Evolutionary conservation across 768 basidiomycete genomes (phyloP), one percentile per base, ranked within the genome.

Genomic region (Amanita muscaria): DNA sequence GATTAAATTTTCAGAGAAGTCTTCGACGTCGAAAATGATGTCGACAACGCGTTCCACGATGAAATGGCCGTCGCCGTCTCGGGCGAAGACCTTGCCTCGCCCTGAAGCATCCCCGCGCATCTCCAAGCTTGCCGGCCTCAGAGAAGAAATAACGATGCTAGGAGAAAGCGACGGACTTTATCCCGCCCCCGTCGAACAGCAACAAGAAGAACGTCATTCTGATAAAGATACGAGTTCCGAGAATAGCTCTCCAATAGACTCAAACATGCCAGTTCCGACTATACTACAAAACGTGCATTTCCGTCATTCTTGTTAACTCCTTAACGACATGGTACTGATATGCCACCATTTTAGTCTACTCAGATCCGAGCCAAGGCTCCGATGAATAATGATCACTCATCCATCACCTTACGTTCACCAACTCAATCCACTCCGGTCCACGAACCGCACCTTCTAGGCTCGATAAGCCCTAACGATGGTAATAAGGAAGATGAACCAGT

Each of bases 61-160:
- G 19, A 46, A 39, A 21, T 31, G 44, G 30, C 36, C 37, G 44
- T 39, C 25, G 27, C 44, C 44, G n/a, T 32, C 29, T 32, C 36
- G 36, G 37, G 36, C 38, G 36, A 46, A 21, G 4, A 8, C 4
- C 24, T 46, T 46, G 14, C 45, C 52, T 42, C 36, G 42, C 42
- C 43, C 44, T 46, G 56, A 53, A 48, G 56, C 52, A 40, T 56
- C 59, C 27, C 52, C 59, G 43, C 47, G 51, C 47, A 49, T 48
- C 44, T 54, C 51, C 30, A 59, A 44, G 33, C 32, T 57, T 27
- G 46, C 44, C 18, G 46, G 41, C 22, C 50, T 61, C 43, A 59
- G 51, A 50, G 53, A 56, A 47, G 59, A 61, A 46, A 51, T 64
- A 16, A 49, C 61, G 27, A 47, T 46, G 50, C 44, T 60, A 15